phyloP scores from a whole-genome alignment of 441 rosid genomes.

The Iberis amara region DNA sequence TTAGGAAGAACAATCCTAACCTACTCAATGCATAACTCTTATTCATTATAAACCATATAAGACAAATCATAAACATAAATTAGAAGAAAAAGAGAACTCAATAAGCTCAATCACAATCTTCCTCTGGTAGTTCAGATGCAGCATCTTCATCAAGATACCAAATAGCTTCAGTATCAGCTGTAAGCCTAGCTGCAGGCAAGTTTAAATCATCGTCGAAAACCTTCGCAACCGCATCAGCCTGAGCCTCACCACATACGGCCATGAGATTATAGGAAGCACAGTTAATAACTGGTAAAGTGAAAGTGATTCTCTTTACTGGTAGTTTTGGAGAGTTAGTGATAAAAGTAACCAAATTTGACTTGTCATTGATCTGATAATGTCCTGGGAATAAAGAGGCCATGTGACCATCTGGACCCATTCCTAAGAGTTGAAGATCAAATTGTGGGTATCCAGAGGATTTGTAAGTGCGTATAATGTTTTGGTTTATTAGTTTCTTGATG shows the following conservation, averaged over 20 bases:
- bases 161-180: constrained; percentile 51
- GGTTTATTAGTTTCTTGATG: constrained; percentile 43
- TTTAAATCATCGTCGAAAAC: constrained; percentile 34
- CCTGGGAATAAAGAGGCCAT: constrained; percentile 80
- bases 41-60: too few species aligned
- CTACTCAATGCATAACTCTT: too few species aligned
- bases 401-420: constrained; percentile 88
- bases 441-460: constrained; percentile 47
- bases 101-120: too few species aligned
- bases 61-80: too few species aligned
- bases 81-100: too few species aligned
- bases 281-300: constrained; percentile 74
- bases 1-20: too few species aligned
- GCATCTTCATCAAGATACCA: constrained; percentile 80
- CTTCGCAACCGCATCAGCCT: constrained; percentile 47
- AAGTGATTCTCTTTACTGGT: constrained; percentile 73
- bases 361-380: constrained; percentile 59
- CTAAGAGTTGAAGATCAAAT: constrained; percentile 72
- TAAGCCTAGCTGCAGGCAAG: constrained; percentile 55
- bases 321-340: constrained; percentile 73
- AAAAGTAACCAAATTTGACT: constrained; percentile 60
- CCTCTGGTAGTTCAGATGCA: too few species aligned
- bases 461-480: constrained; percentile 35
- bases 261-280: constrained; percentile 56
- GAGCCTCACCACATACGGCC: constrained; percentile 54